Evolutionary conservation across 139 green algal species (phyloP).

Genomic region (Coelastrella sp.): DNA sequence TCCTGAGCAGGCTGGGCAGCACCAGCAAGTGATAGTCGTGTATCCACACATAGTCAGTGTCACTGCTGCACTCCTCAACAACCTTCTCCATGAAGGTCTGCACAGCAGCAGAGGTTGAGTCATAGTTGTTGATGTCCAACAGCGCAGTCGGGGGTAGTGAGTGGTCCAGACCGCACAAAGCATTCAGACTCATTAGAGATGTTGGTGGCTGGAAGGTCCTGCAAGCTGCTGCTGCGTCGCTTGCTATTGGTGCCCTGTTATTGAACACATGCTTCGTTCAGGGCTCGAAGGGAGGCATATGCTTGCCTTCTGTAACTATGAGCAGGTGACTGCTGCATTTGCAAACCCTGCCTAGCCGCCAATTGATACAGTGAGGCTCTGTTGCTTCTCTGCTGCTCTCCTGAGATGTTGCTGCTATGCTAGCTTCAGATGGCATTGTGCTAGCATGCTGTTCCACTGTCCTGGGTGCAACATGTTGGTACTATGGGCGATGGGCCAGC

Average conservation of each 20-base stretch:
- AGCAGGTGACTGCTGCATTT: not conserved
- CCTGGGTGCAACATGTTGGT: too few species aligned
- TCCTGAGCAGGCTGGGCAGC: constrained; percentile 94
- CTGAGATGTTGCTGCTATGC: not conserved
- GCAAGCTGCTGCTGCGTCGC: too few species aligned
- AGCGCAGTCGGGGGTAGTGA: too few species aligned
- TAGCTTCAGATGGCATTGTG: too few species aligned
- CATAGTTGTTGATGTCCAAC: too few species aligned
- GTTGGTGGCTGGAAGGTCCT: not conserved
- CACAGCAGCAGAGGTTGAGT: not conserved
- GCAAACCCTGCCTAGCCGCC: not conserved
- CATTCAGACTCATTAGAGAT: not conserved
- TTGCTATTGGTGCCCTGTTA: too few species aligned
- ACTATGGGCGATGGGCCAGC: too few species aligned
- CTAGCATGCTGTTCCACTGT: too few species aligned
- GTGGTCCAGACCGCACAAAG: not conserved
- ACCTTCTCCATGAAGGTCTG: constrained; percentile 85
- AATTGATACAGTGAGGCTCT: not conserved
- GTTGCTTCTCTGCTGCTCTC: not conserved
- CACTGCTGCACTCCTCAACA: constrained; percentile 81
- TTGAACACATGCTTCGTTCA: too few species aligned
- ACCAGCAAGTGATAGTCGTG: constrained; percentile 99
- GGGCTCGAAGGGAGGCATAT: too few species aligned
- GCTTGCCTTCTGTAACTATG: too few species aligned
- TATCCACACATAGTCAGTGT: constrained; percentile 97